A percentile compares a stretch with the other conserved stretches of the same genome.
Conservation (phyloP, 805 yeast genomes). For the Ogataea wickerhamii region DNA sequence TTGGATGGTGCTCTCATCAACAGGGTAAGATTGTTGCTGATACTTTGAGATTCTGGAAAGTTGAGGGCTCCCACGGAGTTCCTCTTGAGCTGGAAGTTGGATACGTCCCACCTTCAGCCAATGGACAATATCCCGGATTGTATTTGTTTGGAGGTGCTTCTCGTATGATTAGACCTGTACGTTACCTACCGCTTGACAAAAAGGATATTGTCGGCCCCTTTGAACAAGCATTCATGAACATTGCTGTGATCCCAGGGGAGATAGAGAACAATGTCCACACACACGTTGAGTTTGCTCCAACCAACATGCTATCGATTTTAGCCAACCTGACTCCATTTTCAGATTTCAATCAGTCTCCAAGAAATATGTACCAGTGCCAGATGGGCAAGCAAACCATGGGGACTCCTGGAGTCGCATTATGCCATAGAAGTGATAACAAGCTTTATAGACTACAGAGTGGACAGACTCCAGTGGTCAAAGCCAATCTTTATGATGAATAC, state of each 20-base stretch:
- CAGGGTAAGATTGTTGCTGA: slow-evolving; percentile 86
- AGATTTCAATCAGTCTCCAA: slow-evolving; percentile 97
- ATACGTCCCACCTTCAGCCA: slow-evolving; percentile 89
- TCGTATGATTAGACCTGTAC: slow-evolving; percentile 94
- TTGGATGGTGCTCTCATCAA: slow-evolving; percentile 92
- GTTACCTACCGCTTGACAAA: slow-evolving; percentile 79
- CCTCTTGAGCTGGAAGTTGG: slow-evolving; percentile 91
- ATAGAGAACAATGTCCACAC: slow-evolving; percentile 76
- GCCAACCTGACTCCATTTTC: slow-evolving; percentile 98
- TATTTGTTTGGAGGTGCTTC: slow-evolving; percentile 88
- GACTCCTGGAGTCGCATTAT: slow-evolving; percentile 95
- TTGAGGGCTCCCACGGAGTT: slow-evolving; percentile 70
- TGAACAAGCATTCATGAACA: slow-evolving; percentile 95
- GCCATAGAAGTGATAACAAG: slow-evolving; percentile 92
- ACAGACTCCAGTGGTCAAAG: slow-evolving; percentile 95
- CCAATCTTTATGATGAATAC: slow-evolving; percentile 88
- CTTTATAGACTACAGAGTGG: slow-evolving; percentile 90
- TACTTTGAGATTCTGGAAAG: slow-evolving; percentile 89
- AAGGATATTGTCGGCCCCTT: slow-evolving; percentile 93
- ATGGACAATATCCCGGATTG: slow-evolving; percentile 97
- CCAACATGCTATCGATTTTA: slow-evolving; percentile 87
- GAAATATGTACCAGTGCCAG: slow-evolving; percentile 99
- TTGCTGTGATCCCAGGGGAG: slow-evolving; percentile 93
- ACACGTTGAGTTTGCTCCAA: slow-evolving; percentile 94
- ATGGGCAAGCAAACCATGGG: slow-evolving; percentile 99